Conservation (phyloP, 495 filamentous ascomycete species). For the Neurospora sp. region DNA sequence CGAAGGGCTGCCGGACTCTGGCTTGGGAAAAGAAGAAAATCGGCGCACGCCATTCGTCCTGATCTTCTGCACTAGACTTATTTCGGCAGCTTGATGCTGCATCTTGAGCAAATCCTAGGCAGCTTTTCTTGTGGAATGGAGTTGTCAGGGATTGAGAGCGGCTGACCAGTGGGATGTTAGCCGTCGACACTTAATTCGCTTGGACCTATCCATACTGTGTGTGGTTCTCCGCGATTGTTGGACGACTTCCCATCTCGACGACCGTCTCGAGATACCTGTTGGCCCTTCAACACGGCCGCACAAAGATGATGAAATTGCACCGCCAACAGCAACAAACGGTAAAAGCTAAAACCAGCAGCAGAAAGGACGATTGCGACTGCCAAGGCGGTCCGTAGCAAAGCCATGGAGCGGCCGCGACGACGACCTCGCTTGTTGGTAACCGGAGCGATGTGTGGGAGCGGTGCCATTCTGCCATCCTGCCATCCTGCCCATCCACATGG, state of each 20-base stretch:
- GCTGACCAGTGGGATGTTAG: slow-evolving; percentile 22
- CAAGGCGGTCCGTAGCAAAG: not conserved
- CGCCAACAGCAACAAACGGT: not conserved
- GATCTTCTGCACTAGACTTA: slow-evolving; percentile 11
- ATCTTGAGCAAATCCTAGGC: slow-evolving; percentile 3
- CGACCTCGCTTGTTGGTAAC: not conserved
- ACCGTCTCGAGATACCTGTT: not conserved
- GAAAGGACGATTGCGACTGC: not conserved
- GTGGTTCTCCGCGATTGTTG: slow-evolving; percentile 21
- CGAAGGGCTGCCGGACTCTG: not conserved
- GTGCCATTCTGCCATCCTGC: not conserved
- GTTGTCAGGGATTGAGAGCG: slow-evolving; percentile 5
- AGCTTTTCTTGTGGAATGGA: slow-evolving; percentile 6
- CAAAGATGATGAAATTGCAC: not conserved
- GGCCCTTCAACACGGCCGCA: not conserved
- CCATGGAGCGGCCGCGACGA: not conserved
- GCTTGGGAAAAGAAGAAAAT: not conserved
- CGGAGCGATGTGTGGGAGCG: not conserved
- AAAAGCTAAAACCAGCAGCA: not conserved
- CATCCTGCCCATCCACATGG: not conserved
- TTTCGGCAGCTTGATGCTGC: slow-evolving; percentile 11
- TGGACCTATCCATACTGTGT: slow-evolving; percentile 16
- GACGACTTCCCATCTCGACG: slow-evolving; percentile 12
- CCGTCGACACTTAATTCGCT: slow-evolving; percentile 15
- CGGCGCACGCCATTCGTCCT: not conserved